These are phyloP conservation scores for Oryza glumipatula DNA, from an alignment of 176 grass and related monocot species.

Conservation along the genomic window DNA sequence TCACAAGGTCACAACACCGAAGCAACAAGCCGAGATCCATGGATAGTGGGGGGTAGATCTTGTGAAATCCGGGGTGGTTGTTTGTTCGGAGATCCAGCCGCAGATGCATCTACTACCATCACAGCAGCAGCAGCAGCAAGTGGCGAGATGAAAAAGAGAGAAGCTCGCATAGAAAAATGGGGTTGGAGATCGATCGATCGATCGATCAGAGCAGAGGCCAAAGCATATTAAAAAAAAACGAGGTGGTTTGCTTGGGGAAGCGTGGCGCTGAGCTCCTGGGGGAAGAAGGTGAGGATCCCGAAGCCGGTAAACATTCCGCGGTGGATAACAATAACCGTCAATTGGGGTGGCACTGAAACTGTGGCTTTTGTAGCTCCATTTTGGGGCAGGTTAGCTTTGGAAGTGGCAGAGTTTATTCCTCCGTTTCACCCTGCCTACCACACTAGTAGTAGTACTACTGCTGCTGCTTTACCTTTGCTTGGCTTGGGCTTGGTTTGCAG, in stretches of 20 bases:
- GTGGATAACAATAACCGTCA: constrained; percentile 11
- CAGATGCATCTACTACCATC: neutral
- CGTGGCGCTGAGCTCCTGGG: constrained; percentile 9
- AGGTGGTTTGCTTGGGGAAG: constrained; percentile 31
- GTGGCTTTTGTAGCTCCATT: neutral
- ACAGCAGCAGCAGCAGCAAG: neutral
- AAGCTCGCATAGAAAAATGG: neutral
- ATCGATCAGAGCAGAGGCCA: neutral
- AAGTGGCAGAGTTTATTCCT: constrained; percentile 1
- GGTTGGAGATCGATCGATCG: neutral
- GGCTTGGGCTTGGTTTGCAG: neutral
- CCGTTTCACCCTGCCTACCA: neutral
- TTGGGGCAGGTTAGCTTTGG: neutral
- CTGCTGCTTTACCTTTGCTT: neutral
- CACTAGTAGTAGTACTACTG: too few species aligned
- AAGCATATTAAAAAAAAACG: neutral
- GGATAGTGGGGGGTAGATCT: constrained; percentile 44
- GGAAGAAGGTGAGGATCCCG: constrained; percentile 50
- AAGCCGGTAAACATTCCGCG: constrained; percentile 50
- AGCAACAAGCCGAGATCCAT: constrained; percentile 40
- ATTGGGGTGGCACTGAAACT: constrained; percentile 39
- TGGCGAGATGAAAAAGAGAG: neutral
- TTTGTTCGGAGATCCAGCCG: neutral
- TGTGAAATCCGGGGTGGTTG: constrained; percentile 26
- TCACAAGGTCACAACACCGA: neutral